Conservation (phyloP, 257 asterid species). For the Lavandula angustifolia region DNA sequence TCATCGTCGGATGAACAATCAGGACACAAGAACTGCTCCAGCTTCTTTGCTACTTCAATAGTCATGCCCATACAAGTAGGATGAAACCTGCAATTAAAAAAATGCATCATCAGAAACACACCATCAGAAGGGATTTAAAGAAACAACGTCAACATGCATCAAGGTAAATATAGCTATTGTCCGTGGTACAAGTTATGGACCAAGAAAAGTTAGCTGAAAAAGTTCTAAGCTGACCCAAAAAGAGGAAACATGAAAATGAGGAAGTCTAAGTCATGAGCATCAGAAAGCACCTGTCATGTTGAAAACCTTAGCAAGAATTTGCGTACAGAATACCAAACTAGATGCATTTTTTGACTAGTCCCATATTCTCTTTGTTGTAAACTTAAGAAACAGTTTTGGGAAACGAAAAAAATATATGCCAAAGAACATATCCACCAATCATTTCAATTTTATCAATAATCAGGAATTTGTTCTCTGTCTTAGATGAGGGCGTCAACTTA, state of each 20-base stretch:
- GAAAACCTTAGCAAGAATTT: background rate
- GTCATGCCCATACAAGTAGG: conserved; percentile 88
- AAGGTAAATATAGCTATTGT: background rate
- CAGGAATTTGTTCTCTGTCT: background rate
- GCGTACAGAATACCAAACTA: background rate
- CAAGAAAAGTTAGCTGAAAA: conserved; percentile 1
- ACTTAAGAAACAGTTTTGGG: background rate
- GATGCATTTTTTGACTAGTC: background rate
- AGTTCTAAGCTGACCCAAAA: background rate
- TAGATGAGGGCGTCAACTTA: background rate
- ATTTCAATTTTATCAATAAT: background rate
- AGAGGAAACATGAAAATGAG: background rate
- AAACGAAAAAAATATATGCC: background rate
- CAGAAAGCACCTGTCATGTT: background rate
- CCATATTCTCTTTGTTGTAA: background rate
- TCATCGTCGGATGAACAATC: conserved; percentile 89
- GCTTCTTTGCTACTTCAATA: conserved; percentile 77
- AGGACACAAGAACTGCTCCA: conserved; percentile 78
- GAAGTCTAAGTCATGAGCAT: background rate
- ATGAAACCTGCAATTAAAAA: conserved; percentile 67
- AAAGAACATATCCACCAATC: background rate
- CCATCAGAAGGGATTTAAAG: background rate
- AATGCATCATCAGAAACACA: conserved; percentile 26
- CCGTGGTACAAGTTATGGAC: background rate
- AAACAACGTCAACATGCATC: conserved; percentile 6